Base-by-base conservation (phyloP, 2,329 filamentous ascomycete species). In the Ceratocystis huliohia region DNA sequence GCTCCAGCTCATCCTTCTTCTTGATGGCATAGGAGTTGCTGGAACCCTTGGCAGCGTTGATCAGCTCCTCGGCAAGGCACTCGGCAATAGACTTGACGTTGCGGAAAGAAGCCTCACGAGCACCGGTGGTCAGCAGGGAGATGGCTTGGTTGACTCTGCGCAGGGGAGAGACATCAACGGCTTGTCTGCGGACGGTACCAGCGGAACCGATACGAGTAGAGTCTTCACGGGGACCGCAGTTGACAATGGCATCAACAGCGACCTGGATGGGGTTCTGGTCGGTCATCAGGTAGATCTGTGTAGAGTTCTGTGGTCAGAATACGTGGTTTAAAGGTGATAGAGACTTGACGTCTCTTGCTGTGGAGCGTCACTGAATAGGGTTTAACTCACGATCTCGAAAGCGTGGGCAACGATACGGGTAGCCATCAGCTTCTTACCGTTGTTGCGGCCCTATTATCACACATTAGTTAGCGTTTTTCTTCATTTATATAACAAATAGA, bases 1-100 rank as follows among this genome's bases (percentile, higher is more conserved):
- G 94, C 89, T 99, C 94, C 84, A 99, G 82, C 89, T 99, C 95
- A 81, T 99, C 94, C 93, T 99, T 99, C 91, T 99, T 99, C 91
- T 99, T 99, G 88, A 99, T 99, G 77, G 95, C 94, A 81, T 97
- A 99, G 74, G 92, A 96, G 91, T 99, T 99, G 84, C 89, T 95
- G 88, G 89, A 95, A 78, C 94, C 94, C 91, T 99, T 99, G 81
- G 95, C 95, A 79, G 95, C 95, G 86, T 99, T 99, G 88, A 99
- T 97, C 80, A 99, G 87, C 88, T 99, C 94, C 84, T 99, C 95
- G 78, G 94, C 94, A 76, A 99, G 84, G 85, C 94, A 97, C 87
- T 99, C 94, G 76, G 95, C 92, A 79, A 99, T 95, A 78, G 88
- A 92, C 92, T 99, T 99, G 86, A 99, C 88, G 87, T 99, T 99